Evolutionary conservation across 768 basidiomycete genomes (phyloP), one percentile per base, ranked within the genome.

Genomic region (Clitopilus passeckerianus): DNA sequence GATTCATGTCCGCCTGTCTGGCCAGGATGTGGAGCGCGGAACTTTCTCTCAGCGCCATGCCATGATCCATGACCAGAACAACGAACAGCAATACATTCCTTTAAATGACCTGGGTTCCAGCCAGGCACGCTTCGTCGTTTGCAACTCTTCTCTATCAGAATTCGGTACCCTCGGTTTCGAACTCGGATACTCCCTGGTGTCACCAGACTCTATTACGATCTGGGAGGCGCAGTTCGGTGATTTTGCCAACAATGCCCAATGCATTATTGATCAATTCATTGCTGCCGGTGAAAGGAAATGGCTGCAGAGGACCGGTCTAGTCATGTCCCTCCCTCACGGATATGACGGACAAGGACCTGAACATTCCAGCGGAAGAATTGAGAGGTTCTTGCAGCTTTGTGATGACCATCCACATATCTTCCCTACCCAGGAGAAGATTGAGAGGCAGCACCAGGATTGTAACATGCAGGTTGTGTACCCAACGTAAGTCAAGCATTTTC

Each of bases 141-240:
- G 92, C 79, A 99, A 98, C 80, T 98, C 97, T 7, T 93, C 93
- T 6, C 81, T 99, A 18, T 98, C 96, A 44, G 97, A 99, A 73
- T 99, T 78, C 69, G 97, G 96, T 62, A 79, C 87, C 2, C 90
- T 99, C 60, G 96, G 96, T 41, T 99, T 98, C 73, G 96, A 99
- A 73, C 86, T 99, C 30, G 96, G 96, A 8, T 99, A 99, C 75
- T 99, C 97, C 6, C 87, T 98, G 63, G 97, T 98, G 57, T 96
- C 94, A 14, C 97, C 96, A 18, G 87, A 93, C 68, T 80, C 86
- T 24, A 80, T 99, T 63, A 93, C 93, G 15, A 88, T 99, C 68
- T 99, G 96, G 97, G 97, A 98, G 72, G 97, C 96, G 15, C 96
- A 98, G 72, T 95, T 98, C 68, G 96, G 96, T 70, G 96, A 98